Base-by-base conservation (phyloP, 768 basidiomycete species). In the Chiua virens region DNA sequence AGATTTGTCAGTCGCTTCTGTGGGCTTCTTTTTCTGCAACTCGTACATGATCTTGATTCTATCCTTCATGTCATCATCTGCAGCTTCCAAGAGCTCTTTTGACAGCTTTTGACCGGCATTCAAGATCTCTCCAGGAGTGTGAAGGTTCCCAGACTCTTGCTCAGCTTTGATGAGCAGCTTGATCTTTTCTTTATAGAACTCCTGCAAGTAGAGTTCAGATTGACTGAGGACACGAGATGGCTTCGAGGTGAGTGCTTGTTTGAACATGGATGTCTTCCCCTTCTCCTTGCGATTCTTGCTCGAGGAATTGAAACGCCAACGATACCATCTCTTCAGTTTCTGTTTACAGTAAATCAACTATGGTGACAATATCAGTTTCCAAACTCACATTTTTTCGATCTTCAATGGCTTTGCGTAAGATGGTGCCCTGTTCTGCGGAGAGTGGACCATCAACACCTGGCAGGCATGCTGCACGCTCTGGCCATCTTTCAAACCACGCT, bases 401-500 rank as follows among this genome's bases (percentile, higher is more conserved):
- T 4, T 50, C 44, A 21, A 45, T 20, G 8, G 25, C 25, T 2
- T 35, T 28, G 22, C 25, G 42, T 25, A 37, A 23, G 21, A 22
- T 28, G 13, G 7, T 14, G 2, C 20, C n/a, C 25, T 50, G 42
- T 17, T 44, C 30, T 21, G 41, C 10, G 6, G 20, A 14, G 4
- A 28, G 35, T 17, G 34, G 17, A 3, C 15, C 28, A 15, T 25
- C 7, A 13, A 36, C 28, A 18, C 17, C 42, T 0, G 49, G 49
- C 28, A 50, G 35, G 17, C 21, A 14, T 17, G n/a, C 5, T 1
- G 20, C 39, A 15, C 32, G 8, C 32, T 50, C 49, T 8, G 40
- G 49, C 49, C 49, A 50, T 10, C 13, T 50, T 14, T 7, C 17
- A 18, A 50, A 50, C 49, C 49, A 50, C 5, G 43, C 17, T 5